Evolutionary conservation across 441 rosid genomes (phyloP).

Genomic region (Gossypium aridum): DNA sequence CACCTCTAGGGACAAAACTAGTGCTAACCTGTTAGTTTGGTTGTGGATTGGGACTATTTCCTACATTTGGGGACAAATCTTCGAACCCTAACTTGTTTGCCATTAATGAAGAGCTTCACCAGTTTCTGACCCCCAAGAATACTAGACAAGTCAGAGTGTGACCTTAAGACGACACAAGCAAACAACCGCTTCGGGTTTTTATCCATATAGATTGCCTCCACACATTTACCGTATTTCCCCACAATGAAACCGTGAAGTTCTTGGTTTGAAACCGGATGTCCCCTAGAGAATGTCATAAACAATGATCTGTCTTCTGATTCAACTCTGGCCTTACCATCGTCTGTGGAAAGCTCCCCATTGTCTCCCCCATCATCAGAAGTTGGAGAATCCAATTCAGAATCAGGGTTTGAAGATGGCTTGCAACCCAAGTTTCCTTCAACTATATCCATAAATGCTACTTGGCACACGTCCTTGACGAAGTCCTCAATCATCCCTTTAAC

Average conservation of each 20-base stretch:
- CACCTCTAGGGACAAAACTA: not conserved
- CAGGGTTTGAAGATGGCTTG: not conserved
- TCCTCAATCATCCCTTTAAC: not conserved
- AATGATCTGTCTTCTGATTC: conserved; percentile 9
- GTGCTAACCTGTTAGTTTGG: not conserved
- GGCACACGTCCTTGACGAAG: conserved; percentile 7
- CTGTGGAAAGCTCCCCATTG: not conserved
- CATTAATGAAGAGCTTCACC: conserved; percentile 11
- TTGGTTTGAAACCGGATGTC: conserved; percentile 17
- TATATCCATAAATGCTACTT: conserved; percentile 2
- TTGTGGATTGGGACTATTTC: not conserved
- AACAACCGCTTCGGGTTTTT: not conserved
- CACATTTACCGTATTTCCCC: conserved; percentile 15
- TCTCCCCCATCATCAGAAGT: not conserved
- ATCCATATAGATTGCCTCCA: conserved; percentile 18
- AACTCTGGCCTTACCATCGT: not conserved
- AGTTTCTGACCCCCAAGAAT: conserved; percentile 13
- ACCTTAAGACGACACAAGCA: conserved; percentile 14
- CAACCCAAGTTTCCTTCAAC: not conserved
- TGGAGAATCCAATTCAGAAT: not conserved
- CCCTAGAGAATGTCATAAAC: conserved; percentile 27
- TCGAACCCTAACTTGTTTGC: conserved; percentile 23
- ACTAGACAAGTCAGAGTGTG: not conserved
- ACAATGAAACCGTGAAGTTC: conserved; percentile 18
- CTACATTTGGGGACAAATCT: not conserved